Conservation (phyloP, 768 basidiomycete genomes). For the Boletus vinaceobasis region DNA sequence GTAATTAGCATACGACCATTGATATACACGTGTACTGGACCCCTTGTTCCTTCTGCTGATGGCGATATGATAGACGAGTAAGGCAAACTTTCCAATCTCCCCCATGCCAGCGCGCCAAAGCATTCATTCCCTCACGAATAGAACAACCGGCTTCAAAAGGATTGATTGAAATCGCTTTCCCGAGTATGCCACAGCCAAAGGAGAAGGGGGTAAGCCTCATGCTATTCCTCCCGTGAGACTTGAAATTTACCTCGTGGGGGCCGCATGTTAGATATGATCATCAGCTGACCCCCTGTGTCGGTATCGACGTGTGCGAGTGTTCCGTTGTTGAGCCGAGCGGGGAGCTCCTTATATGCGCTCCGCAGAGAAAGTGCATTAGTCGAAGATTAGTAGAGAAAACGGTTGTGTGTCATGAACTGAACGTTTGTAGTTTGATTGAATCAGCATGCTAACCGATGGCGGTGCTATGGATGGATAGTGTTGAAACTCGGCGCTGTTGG, state of each 20-base stretch:
- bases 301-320: conserved; percentile 3
- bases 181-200: conserved; percentile 2
- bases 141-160: conserved; percentile 12
- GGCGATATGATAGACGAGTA: not conserved
- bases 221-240: conserved; percentile 8
- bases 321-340: not conserved
- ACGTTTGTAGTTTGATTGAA: conserved; percentile 1
- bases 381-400: not conserved
- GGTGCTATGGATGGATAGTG: not conserved
- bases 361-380: not conserved
- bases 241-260: conserved; percentile 23
- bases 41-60: not conserved
- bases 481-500: conserved; percentile 6
- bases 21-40: conserved; percentile 1
- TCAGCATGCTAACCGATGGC: conserved; percentile 15
- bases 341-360: conserved; percentile 5
- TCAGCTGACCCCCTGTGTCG: conserved; percentile 15
- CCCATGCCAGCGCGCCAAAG: not conserved
- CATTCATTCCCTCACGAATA: not conserved
- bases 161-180: conserved; percentile 7
- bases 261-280: conserved; percentile 23
- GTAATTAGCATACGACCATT: not conserved
- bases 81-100: not conserved
- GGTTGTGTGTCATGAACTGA: not conserved
- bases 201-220: conserved; percentile 7